Base-by-base conservation (phyloP, 2,329 filamentous ascomycete genomes). In the Westerdykella sp. region DNA sequence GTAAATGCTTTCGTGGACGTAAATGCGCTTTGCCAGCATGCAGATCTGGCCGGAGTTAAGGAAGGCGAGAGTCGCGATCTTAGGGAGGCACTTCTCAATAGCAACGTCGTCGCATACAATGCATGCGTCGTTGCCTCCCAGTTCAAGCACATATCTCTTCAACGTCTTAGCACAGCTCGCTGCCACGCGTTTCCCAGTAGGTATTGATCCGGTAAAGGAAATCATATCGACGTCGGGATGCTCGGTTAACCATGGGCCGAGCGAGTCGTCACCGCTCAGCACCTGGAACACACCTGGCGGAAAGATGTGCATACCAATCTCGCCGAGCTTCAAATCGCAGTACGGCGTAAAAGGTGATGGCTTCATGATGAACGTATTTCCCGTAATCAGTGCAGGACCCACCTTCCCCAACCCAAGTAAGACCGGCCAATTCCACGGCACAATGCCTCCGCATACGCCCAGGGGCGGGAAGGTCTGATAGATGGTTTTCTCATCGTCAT, bases 241-340 rank as follows among this genome's bases (percentile, higher is more conserved):
- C n/a, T 58, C 61, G 0, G 78, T 81, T 40, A 84, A 60, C 71
- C 71, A 72, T 0, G 76, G 77, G 3, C 81, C 81, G 5, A 84
- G 73, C 34, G 71, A 68, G 50, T 83, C 79, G 40, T 78, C 78
- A 6, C 80, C 81, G 40, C 76, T 76, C 2, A 84, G 62, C 0
- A 70, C 75, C 54, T 83, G 79, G 1, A 84, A 57, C n/a, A 84
- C 77, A 32, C 81, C 81, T 0, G 77, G 73, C 2, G 79, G 79
- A 62, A 83, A 78, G 63, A 81, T 68, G 16, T 72, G 58, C 44
- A 76, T 71, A 0, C 72, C 77, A 2, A 84, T 58, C 60, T 84
- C 79, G 11, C 71, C 74, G n/a, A 81, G 55, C 61, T 84, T 84
- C 32, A 85, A 66, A 4, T 68, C 67, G 2, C 70, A 72, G 60